Evolutionary conservation across 192 early-diverging fungal genomes (phyloP).

Genomic region (Backusella australiensis): DNA sequence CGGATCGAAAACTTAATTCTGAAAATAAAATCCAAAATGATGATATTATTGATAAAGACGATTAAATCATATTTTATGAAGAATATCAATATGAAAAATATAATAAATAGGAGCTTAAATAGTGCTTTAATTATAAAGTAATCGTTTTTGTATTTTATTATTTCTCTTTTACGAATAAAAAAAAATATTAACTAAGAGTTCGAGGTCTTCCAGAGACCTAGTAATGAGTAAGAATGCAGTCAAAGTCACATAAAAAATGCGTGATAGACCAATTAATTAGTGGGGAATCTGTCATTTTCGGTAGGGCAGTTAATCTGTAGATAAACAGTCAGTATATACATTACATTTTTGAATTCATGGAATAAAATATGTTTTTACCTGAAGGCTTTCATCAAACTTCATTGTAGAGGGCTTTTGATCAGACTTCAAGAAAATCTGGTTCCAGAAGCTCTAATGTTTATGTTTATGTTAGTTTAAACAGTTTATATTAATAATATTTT

Average conservation of each 20-base stretch:
- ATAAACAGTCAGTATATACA: neutral
- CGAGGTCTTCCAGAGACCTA: neutral
- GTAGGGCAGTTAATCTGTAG: neutral
- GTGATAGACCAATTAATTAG: neutral
- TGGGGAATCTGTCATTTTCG: neutral
- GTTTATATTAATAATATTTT: neutral
- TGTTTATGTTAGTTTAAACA: neutral
- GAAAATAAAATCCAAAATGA: no score
- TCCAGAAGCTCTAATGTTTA: slow-evolving; percentile 19
- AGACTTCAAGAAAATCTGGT: slow-evolving; percentile 16
- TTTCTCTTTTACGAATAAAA: neutral
- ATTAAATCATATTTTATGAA: no score
- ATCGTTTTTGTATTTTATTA: neutral
- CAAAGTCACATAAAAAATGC: neutral
- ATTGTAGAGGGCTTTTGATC: neutral
- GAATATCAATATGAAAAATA: neutral
- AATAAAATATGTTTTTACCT: neutral
- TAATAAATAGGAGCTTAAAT: neutral
- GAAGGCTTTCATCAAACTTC: neutral
- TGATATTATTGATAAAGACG: no score
- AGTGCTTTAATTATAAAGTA: neutral
- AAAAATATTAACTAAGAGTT: neutral
- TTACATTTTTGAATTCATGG: neutral
- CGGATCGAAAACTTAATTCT: no score
- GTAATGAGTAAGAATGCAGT: neutral